These are phyloP conservation scores for Oryza brachyantha DNA, from an alignment of 176 grass and related monocot species.

Conservation along the genomic window DNA sequence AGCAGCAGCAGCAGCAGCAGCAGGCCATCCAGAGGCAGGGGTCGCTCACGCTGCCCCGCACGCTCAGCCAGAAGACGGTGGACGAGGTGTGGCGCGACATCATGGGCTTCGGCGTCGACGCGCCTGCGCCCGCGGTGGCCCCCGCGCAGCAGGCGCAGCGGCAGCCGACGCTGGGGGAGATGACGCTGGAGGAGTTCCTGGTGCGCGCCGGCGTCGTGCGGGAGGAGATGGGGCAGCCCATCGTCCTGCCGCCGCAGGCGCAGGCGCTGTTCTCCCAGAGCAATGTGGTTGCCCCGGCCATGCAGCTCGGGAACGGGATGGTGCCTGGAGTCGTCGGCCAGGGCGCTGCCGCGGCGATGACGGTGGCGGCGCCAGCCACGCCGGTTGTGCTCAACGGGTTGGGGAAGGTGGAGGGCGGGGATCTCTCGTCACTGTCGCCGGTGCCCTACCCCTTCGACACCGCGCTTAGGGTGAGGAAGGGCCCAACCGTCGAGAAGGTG, in stretches of 20 bases:
- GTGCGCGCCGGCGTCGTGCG: constrained; percentile 75
- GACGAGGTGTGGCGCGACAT: constrained; percentile 87
- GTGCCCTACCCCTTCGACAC: constrained; percentile 70
- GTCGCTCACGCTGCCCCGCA: constrained; percentile 71
- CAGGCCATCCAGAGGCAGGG: constrained; percentile 63
- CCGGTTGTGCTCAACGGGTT: constrained; percentile 52
- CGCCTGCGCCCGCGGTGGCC: background rate
- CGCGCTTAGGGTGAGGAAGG: constrained; percentile 56
- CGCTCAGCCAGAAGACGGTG: constrained; percentile 84
- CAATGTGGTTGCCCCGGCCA: constrained; percentile 31
- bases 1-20: background rate
- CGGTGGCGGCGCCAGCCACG: constrained; percentile 38
- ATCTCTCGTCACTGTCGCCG: constrained; percentile 62
- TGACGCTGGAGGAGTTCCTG: constrained; percentile 95
- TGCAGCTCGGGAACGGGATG: constrained; percentile 39
- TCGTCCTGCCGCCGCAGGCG: constrained; percentile 31
- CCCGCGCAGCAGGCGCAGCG: constrained; percentile 11
- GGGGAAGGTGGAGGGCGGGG: constrained; percentile 48
- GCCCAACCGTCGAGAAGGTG: constrained; percentile 71
- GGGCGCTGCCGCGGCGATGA: constrained; percentile 23
- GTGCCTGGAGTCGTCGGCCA: constrained; percentile 27
- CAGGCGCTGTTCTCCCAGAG: constrained; percentile 45
- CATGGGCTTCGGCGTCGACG: constrained; percentile 11
- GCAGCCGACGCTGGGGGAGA: constrained; percentile 70
- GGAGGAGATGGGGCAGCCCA: constrained; percentile 45